A percentile compares a stretch with the other conserved stretches of the same genome.
Evolutionary conservation across 495 filamentous ascomycete species (phyloP).

Genomic region (Opeltia flavorubescens): DNA sequence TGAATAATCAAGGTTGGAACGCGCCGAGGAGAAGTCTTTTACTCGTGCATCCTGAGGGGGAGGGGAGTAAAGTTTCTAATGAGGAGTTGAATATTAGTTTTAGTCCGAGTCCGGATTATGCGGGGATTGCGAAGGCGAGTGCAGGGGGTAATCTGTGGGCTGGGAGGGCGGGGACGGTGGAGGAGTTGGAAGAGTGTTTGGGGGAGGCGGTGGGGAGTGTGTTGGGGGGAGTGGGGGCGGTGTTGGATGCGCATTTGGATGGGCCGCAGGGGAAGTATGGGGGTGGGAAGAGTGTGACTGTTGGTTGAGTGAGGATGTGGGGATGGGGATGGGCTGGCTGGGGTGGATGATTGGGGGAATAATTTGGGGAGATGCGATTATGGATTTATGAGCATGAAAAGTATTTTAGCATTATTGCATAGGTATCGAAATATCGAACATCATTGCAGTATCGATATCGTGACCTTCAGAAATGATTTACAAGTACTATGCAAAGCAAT

Average conservation of each 20-base stretch:
- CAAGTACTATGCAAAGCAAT: too few species aligned
- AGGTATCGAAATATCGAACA: too few species aligned
- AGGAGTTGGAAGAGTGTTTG: constrained; percentile 44
- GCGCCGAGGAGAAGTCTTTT: constrained; percentile 63
- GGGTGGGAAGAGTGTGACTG: neutral
- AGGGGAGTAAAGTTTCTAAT: constrained; percentile 62
- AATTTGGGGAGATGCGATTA: too few species aligned
- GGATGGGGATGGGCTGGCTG: neutral
- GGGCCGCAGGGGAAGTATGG: constrained; percentile 29
- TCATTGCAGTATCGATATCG: too few species aligned
- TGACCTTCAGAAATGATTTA: too few species aligned
- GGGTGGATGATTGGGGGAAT: neutral
- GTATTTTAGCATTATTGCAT: too few species aligned
- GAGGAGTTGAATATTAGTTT: constrained; percentile 86
- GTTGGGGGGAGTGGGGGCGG: constrained; percentile 49
- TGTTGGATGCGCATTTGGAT: constrained; percentile 44
- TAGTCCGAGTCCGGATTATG: constrained; percentile 72
- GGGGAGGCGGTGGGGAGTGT: constrained; percentile 56
- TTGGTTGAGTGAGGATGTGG: constrained; percentile 1
- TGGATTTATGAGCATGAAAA: too few species aligned
- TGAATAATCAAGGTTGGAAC: constrained; percentile 96
- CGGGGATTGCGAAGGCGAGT: constrained; percentile 83
- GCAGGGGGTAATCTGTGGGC: constrained; percentile 66
- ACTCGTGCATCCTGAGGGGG: constrained; percentile 72
- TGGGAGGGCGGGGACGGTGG: constrained; percentile 47